Conservation (phyloP, 2,329 filamentous ascomycete genomes). For the Arthrobotrys entomopaga region DNA sequence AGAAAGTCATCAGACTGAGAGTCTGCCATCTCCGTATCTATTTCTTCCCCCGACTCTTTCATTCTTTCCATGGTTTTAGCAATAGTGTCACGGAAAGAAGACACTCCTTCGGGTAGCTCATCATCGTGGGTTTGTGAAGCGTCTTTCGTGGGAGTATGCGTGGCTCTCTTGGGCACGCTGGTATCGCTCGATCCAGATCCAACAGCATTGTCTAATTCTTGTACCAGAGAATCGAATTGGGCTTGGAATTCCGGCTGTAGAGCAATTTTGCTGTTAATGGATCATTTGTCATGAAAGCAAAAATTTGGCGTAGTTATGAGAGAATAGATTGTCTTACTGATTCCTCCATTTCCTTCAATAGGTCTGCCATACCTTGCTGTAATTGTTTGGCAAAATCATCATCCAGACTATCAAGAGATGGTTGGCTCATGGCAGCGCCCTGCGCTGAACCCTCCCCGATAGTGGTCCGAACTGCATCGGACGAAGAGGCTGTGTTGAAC, state of each 20-base stretch:
- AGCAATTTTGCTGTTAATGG: constrained; percentile 12
- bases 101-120: constrained; percentile 59
- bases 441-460: constrained; percentile 40
- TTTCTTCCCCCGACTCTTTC: constrained; percentile 86
- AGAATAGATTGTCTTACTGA: constrained; percentile 64
- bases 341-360: constrained; percentile 77
- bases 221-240: constrained; percentile 81
- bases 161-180: constrained; percentile 57
- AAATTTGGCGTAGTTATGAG: not conserved
- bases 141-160: constrained; percentile 55
- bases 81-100: constrained; percentile 87
- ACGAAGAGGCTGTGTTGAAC: constrained; percentile 66
- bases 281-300: constrained; percentile 15
- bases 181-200: constrained; percentile 59
- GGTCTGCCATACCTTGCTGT: constrained; percentile 87
- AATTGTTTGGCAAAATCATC: constrained; percentile 85
- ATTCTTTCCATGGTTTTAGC: constrained; percentile 94
- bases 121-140: constrained; percentile 57
- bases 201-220: constrained; percentile 71
- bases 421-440: constrained; percentile 58
- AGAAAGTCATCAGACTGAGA: constrained; percentile 80
- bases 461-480: constrained; percentile 17
- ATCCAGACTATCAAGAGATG: constrained; percentile 67
- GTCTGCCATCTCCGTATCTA: constrained; percentile 75
- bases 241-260: constrained; percentile 74